Evolutionary conservation across 192 early-diverging fungal genomes (phyloP).

Genomic region (Rhizoclosmatium globosum): DNA sequence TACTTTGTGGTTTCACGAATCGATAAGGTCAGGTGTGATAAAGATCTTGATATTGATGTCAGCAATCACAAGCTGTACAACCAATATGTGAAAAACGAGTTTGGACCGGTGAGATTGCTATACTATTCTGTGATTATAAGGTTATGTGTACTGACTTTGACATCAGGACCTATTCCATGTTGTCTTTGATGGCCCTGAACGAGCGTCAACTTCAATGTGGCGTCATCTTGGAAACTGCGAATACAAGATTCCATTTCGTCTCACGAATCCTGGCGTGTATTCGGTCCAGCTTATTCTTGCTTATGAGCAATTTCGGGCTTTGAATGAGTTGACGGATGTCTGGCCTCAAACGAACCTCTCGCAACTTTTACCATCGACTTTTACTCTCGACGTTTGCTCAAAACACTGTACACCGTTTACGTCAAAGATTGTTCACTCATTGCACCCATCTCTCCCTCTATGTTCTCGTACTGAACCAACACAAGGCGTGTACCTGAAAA

Average conservation of each 20-base stretch:
- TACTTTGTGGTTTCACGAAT: conserved; percentile 16
- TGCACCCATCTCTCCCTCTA: not conserved
- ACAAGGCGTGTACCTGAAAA: not conserved
- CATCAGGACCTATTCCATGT: conserved; percentile 20
- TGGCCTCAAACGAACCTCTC: not conserved
- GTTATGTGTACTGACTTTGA: not conserved
- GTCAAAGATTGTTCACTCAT: not conserved
- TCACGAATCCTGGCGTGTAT: conserved; percentile 18
- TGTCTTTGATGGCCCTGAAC: conserved; percentile 15
- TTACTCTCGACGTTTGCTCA: conserved; percentile 11
- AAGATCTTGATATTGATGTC: not conserved
- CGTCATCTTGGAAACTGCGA: conserved; percentile 27
- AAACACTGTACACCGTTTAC: conserved; percentile 7
- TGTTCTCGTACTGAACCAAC: not conserved
- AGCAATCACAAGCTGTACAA: conserved; percentile 3
- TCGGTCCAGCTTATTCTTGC: conserved; percentile 8
- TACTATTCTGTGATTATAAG: not conserved
- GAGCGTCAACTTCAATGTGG: conserved; percentile 5
- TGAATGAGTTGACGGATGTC: not conserved
- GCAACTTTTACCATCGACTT: not conserved
- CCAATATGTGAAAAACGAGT: not conserved
- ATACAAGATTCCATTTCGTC: conserved; percentile 29
- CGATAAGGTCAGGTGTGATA: conserved; percentile 1
- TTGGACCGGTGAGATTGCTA: not conserved
- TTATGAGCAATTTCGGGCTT: conserved; percentile 17